These are phyloP conservation scores for Alternaria gaisen DNA, from an alignment of 2,329 filamentous ascomycete genomes.

Conservation along the genomic window DNA sequence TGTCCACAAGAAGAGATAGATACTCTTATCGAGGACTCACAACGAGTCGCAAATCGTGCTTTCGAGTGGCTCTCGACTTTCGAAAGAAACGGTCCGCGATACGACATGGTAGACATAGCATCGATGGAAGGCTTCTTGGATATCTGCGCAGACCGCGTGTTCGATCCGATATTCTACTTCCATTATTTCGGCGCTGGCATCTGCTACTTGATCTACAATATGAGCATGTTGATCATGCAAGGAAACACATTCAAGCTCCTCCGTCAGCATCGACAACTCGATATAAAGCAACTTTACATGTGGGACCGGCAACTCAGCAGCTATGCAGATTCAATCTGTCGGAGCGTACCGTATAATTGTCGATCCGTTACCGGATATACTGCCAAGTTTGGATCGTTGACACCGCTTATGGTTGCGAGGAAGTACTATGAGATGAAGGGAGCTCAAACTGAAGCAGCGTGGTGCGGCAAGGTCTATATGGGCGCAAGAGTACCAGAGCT, in stretches of 20 bases:
- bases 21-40: constrained; percentile 37
- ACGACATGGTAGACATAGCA: constrained; percentile 34
- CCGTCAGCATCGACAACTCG: constrained; percentile 34
- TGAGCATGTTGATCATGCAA: constrained; percentile 48
- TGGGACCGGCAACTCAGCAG: constrained; percentile 45
- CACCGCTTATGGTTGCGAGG: constrained; percentile 47
- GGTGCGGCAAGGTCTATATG: constrained; percentile 45
- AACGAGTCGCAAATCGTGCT: constrained; percentile 34
- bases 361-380: constrained; percentile 41
- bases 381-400: constrained; percentile 45
- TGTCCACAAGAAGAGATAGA: constrained; percentile 29
- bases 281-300: constrained; percentile 40
- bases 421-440: constrained; percentile 46
- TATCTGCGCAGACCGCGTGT: constrained; percentile 38
- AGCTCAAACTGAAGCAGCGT: constrained; percentile 34
- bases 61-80: constrained; percentile 45
- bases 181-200: constrained; percentile 44
- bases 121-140: constrained; percentile 39
- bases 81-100: constrained; percentile 41
- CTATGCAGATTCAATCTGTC: constrained; percentile 45
- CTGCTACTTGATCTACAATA: constrained; percentile 49
- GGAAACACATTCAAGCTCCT: constrained; percentile 46
- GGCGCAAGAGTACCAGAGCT: constrained; percentile 43
- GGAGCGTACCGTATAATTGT: constrained; percentile 44
- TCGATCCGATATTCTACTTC: constrained; percentile 44